These are phyloP conservation scores for Metschnikowia noctiluminum DNA, from an alignment of 805 yeast genomes.

Conservation along the genomic window DNA sequence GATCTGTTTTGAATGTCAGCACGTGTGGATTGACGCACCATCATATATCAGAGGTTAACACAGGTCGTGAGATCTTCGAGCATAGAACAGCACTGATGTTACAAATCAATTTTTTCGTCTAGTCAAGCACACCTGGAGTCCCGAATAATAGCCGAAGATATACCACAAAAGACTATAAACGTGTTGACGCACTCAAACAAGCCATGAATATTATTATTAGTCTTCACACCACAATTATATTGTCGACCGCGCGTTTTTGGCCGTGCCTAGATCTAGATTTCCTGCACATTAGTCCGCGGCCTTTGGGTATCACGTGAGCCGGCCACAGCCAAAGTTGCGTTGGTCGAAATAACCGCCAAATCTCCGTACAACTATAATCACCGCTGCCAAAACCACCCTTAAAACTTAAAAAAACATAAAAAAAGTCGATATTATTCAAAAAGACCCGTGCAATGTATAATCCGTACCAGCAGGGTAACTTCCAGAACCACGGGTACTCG, in stretches of 20 bases:
- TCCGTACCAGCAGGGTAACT: slow-evolving; percentile 30
- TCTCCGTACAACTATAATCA: background rate
- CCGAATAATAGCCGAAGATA: too few relatives aligned
- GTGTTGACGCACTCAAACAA: too few relatives aligned
- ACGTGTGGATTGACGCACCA: too few relatives aligned
- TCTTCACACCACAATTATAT: too few relatives aligned
- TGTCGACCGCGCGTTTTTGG: background rate
- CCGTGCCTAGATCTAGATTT: background rate
- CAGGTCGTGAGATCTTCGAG: too few relatives aligned
- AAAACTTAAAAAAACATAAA: background rate
- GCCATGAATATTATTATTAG: too few relatives aligned
- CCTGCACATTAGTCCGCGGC: background rate
- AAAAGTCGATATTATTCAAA: background rate
- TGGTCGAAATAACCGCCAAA: background rate
- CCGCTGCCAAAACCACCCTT: background rate
- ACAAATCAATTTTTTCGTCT: too few relatives aligned
- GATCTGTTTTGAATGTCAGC: too few relatives aligned
- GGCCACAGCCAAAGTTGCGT: background rate
- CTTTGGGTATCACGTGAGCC: background rate
- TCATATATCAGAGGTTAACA: too few relatives aligned
- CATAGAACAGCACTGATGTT: too few relatives aligned
- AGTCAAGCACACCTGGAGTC: too few relatives aligned
- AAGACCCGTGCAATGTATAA: slow-evolving; percentile 30
- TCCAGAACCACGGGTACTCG: slow-evolving; percentile 18
- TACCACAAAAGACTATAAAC: too few relatives aligned